A percentile compares a stretch with the other conserved stretches of the same genome.
These are phyloP conservation scores for Colletotrichum nymphaeae DNA, from an alignment of 2,329 filamentous ascomycete genomes.

Conservation along the genomic window DNA sequence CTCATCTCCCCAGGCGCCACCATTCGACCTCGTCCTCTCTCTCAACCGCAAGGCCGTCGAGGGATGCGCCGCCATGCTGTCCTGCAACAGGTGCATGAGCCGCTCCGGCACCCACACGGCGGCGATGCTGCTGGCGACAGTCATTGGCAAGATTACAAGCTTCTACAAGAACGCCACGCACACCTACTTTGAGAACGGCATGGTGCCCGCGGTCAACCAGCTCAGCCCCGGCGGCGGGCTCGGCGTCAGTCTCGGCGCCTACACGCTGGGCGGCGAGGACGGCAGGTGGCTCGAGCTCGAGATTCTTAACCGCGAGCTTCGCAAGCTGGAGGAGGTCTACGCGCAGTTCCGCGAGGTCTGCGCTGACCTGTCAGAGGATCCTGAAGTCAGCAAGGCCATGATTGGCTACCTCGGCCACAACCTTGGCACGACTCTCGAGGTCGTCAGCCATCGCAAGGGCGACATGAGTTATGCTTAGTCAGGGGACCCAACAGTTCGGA, in stretches of 20 bases:
- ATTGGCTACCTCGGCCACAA: conserved; percentile 57
- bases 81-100: conserved; percentile 57
- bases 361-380: conserved; percentile 51
- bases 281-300: conserved; percentile 60
- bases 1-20: conserved; percentile 49
- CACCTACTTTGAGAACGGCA: conserved; percentile 50
- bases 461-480: conserved; percentile 43
- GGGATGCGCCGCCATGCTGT: conserved; percentile 59
- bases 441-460: conserved; percentile 51
- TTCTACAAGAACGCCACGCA: conserved; percentile 57
- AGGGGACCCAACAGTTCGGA: background rate
- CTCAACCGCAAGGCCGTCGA: conserved; percentile 61
- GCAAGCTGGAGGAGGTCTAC: conserved; percentile 60
- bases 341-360: conserved; percentile 55
- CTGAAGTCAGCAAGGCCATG: conserved; percentile 57
- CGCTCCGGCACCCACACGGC: conserved; percentile 55
- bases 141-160: conserved; percentile 59
- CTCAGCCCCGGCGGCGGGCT: conserved; percentile 39
- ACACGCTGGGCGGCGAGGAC: conserved; percentile 58
- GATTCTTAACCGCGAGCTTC: conserved; percentile 59
- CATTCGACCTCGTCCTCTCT: conserved; percentile 57
- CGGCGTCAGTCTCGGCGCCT: conserved; percentile 56
- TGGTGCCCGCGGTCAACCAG: conserved; percentile 31
- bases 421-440: conserved; percentile 55
- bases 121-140: conserved; percentile 61